Evolutionary conservation across 371 early-diverging fungal genomes (phyloP).

Genomic region (Syncephalastrum monosporum): DNA sequence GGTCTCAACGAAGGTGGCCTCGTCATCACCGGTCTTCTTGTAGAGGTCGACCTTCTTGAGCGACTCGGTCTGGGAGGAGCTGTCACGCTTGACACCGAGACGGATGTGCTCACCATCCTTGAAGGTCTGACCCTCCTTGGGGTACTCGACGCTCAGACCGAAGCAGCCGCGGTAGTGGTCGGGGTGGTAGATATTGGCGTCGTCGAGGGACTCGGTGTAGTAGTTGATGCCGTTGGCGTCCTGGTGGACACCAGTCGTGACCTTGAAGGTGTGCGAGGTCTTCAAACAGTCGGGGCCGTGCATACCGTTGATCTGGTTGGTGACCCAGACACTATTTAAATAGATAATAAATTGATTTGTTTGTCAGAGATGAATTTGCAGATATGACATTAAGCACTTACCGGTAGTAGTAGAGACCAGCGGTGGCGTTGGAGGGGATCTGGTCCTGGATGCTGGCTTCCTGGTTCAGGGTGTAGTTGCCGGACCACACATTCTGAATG

Average conservation of each 20-base stretch:
- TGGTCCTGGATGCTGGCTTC: slow-evolving; percentile 32
- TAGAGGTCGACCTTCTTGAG: slow-evolving; percentile 40
- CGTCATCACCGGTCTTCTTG: slow-evolving; percentile 26
- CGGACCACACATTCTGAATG: slow-evolving; percentile 44
- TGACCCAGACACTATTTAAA: slow-evolving; percentile 43
- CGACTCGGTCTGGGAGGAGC: slow-evolving; percentile 34
- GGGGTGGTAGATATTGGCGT: slow-evolving; percentile 26
- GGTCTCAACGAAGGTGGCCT: slow-evolving; percentile 16
- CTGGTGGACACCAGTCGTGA: slow-evolving; percentile 53
- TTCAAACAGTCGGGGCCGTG: slow-evolving; percentile 51
- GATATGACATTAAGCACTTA: slow-evolving; percentile 9
- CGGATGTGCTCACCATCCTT: slow-evolving; percentile 30
- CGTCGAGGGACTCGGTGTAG: slow-evolving; percentile 38
- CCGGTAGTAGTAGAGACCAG: slow-evolving; percentile 55
- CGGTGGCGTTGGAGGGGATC: slow-evolving; percentile 25
- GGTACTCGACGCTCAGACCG: slow-evolving; percentile 37
- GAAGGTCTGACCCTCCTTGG: slow-evolving; percentile 23
- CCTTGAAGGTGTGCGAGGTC: slow-evolving; percentile 62
- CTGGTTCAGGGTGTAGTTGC: slow-evolving; percentile 31
- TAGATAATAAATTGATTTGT: not conserved
- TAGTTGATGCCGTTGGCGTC: slow-evolving; percentile 55
- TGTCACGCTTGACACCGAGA: slow-evolving; percentile 33
- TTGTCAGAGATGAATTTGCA: too few species aligned
- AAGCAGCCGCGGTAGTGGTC: slow-evolving; percentile 43
- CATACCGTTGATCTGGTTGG: slow-evolving; percentile 39